Evolutionary conservation across 441 rosid genomes (phyloP).

Genomic region (Rhodomyrtus psidioides): DNA sequence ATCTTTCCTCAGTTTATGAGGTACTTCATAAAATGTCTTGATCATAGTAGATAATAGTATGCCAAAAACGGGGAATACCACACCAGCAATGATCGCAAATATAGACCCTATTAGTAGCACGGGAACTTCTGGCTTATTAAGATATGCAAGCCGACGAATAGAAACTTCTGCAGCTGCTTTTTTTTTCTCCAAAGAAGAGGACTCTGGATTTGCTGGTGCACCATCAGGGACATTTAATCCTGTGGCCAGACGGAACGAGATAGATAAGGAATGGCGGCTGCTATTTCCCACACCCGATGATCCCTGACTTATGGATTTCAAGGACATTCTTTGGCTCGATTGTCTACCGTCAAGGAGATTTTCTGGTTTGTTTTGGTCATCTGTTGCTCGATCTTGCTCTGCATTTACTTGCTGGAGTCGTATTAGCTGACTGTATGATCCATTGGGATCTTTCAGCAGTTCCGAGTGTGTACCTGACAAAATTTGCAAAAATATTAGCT

Average conservation of each 20-base stretch:
- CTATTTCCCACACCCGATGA: conserved; percentile 10
- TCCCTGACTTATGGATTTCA: not conserved
- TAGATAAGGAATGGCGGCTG: conserved; percentile 11
- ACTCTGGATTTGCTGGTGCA: not conserved
- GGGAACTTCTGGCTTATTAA: conserved; percentile 7
- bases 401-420: conserved; percentile 3
- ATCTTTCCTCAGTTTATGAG: conserved; percentile 7
- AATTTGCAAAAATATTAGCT: not conserved
- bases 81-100: not conserved
- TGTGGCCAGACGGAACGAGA: not conserved
- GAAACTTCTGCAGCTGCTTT: conserved; percentile 1
- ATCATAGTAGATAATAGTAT: not conserved
- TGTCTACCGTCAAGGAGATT: not conserved
- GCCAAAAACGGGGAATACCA: conserved; percentile 6
- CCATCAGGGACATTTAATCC: not conserved
- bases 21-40: conserved; percentile 4
- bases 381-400: not conserved
- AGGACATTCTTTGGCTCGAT: conserved; percentile 5
- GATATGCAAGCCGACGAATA: not conserved
- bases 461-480: conserved; percentile 2
- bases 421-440: conserved; percentile 5
- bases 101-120: not conserved
- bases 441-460: conserved; percentile 5
- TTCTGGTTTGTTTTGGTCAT: not conserved
- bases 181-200: not conserved